These are phyloP conservation scores for Wallacemonas collosoma DNA, from an alignment of 208 protist species.

Conservation along the genomic window DNA sequence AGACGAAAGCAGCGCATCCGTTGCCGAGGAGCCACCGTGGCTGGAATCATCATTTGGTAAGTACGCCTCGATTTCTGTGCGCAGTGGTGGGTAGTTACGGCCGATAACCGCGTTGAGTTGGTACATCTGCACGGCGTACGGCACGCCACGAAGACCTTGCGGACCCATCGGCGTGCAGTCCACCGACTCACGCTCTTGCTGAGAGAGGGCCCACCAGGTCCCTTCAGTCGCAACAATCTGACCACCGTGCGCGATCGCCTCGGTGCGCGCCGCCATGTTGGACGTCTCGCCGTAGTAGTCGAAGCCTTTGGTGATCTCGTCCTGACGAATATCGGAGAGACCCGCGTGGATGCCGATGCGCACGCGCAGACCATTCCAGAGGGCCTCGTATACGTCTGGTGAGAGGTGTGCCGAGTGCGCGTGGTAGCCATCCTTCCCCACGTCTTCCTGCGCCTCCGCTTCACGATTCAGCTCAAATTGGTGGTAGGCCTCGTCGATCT, in stretches of 20 bases:
- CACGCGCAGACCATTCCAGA: constrained; percentile 57
- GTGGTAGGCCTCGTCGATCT: constrained; percentile 52
- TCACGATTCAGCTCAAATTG: constrained; percentile 39
- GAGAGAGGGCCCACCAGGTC: constrained; percentile 42
- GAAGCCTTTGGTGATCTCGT: constrained; percentile 68
- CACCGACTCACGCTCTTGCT: constrained; percentile 28
- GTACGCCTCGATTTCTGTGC: constrained; percentile 46
- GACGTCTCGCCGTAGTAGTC: constrained; percentile 85
- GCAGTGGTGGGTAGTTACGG: constrained; percentile 42
- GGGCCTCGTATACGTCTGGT: constrained; percentile 31
- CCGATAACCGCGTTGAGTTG: constrained; percentile 56
- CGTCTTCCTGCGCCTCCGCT: constrained; percentile 22
- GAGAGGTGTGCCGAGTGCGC: constrained; percentile 36
- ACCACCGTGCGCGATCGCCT: constrained; percentile 71
- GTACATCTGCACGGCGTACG: constrained; percentile 59
- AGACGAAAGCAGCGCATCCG: constrained; percentile 28
- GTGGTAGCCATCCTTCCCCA: constrained; percentile 9
- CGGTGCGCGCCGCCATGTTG: constrained; percentile 84
- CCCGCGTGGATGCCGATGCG: constrained; percentile 67
- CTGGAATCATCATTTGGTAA: constrained; percentile 28
- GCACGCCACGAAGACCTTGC: constrained; percentile 58
- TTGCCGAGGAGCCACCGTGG: constrained; percentile 17
- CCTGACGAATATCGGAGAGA: constrained; percentile 56
- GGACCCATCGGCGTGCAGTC: constrained; percentile 27
- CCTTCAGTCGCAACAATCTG: constrained; percentile 63